These are phyloP conservation scores for Knoxdaviesia capensis DNA, from an alignment of 2,329 filamentous ascomycete species.

Conservation along the genomic window DNA sequence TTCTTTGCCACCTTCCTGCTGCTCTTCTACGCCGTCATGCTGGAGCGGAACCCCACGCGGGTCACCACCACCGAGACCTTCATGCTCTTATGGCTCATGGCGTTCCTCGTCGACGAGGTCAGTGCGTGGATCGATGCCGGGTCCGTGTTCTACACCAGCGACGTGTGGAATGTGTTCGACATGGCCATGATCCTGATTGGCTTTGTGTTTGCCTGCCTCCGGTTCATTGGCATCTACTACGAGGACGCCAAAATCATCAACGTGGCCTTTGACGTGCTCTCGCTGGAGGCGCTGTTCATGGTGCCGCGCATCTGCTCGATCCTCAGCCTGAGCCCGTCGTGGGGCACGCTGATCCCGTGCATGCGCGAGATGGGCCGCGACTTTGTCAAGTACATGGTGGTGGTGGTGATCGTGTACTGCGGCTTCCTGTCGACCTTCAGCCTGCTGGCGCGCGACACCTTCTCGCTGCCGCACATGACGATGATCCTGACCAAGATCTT, in stretches of 20 bases:
- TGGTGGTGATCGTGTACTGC: constrained; percentile 65
- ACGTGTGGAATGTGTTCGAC: constrained; percentile 64
- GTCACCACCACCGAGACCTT: constrained; percentile 51
- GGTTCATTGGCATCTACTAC: constrained; percentile 44
- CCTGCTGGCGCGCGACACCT: constrained; percentile 51
- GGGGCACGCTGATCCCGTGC: constrained; percentile 75
- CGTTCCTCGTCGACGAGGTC: constrained; percentile 75
- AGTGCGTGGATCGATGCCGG: constrained; percentile 75
- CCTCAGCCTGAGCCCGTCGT: constrained; percentile 72
- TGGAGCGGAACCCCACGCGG: constrained; percentile 44
- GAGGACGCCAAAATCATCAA: constrained; percentile 43
- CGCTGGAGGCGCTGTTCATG: constrained; percentile 74
- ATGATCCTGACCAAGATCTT: constrained; percentile 66
- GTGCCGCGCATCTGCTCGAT: constrained; percentile 78
- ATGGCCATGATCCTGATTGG: constrained; percentile 57
- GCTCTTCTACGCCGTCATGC: constrained; percentile 72
- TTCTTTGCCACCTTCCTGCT: constrained; percentile 62
- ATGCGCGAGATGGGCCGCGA: constrained; percentile 90
- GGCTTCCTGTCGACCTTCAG: constrained; percentile 81
- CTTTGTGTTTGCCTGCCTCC: constrained; percentile 46
- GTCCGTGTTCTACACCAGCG: constrained; percentile 64
- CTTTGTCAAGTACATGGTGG: constrained; percentile 66
- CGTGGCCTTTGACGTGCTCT: constrained; percentile 71
- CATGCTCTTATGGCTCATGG: constrained; percentile 70
- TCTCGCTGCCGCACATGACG: constrained; percentile 46